A percentile compares a stretch with the other conserved stretches of the same genome.
Evolutionary conservation across 2,329 filamentous ascomycete species (phyloP).

Genomic region (Penicillium psychrosexuale): DNA sequence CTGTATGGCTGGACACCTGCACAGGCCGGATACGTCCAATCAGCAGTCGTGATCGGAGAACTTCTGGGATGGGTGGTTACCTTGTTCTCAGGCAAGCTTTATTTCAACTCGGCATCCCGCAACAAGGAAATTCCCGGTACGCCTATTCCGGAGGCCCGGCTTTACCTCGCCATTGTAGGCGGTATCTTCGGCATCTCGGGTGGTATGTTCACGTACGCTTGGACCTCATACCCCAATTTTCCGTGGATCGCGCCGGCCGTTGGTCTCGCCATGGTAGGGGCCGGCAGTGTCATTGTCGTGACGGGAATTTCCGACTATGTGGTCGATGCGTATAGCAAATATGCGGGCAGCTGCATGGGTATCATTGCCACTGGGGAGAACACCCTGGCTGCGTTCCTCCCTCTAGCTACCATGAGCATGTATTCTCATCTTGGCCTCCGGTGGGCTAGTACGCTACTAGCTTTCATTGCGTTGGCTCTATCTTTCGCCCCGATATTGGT

Average conservation of each 20-base stretch:
- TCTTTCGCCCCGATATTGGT: slow-evolving; percentile 39
- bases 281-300: slow-evolving; percentile 44
- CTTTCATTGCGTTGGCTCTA: slow-evolving; percentile 38
- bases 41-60: slow-evolving; percentile 44
- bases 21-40: slow-evolving; percentile 40
- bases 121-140: slow-evolving; percentile 41
- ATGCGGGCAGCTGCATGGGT: slow-evolving; percentile 47
- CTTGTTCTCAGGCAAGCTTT: slow-evolving; percentile 28
- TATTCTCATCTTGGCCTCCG: slow-evolving; percentile 39
- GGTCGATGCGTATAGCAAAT: slow-evolving; percentile 49
- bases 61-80: slow-evolving; percentile 39
- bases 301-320: slow-evolving; percentile 50
- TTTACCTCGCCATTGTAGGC: slow-evolving; percentile 42
- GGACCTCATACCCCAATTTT: slow-evolving; percentile 31
- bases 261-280: slow-evolving; percentile 39
- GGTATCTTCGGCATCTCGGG: slow-evolving; percentile 35
- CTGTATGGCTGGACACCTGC: slow-evolving; percentile 28
- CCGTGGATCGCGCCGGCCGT: slow-evolving; percentile 38
- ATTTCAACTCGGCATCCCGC: slow-evolving; percentile 29
- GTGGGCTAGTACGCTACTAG: slow-evolving; percentile 44
- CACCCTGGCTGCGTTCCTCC: slow-evolving; percentile 43
- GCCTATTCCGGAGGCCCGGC: slow-evolving; percentile 45
- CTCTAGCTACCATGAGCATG: slow-evolving; percentile 42
- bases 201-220: slow-evolving; percentile 39
- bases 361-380: slow-evolving; percentile 48